A percentile compares a stretch with the other conserved stretches of the same genome.
Evolutionary conservation across 202 grass and related monocot genomes (phyloP).

Genomic region (Schoenoplectus triqueter): DNA sequence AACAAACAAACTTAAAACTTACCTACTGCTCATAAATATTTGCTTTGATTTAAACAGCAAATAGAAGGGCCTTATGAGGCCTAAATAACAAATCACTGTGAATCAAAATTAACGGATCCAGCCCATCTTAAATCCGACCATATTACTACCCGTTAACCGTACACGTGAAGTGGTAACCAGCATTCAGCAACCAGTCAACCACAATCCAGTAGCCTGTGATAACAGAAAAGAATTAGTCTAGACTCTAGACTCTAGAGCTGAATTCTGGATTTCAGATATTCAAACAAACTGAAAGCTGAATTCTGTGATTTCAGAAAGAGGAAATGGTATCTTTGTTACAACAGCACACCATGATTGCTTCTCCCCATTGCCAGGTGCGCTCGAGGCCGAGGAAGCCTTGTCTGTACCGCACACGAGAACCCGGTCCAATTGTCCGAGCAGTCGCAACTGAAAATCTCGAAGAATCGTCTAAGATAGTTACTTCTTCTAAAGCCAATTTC

Average conservation of each 20-base stretch:
- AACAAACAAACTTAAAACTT: no score
- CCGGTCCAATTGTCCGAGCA: not conserved
- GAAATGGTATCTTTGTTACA: slow-evolving; percentile 23
- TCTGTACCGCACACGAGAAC: slow-evolving; percentile 31
- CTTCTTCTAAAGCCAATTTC: slow-evolving; percentile 10
- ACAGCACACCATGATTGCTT: slow-evolving; percentile 10
- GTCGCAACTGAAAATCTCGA: not conserved
- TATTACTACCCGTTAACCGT: not conserved
- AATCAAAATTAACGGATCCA: not conserved
- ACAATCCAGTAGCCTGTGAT: not conserved
- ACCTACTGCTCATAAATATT: no score
- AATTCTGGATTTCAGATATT: slow-evolving; percentile 19
- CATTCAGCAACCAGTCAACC: not conserved
- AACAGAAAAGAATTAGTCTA: not conserved
- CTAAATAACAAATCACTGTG: not conserved
- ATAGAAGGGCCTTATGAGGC: not conserved
- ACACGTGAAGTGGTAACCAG: not conserved
- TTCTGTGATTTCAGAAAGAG: not conserved
- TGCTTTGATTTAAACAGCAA: not conserved
- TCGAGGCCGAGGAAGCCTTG: not conserved
- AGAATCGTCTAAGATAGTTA: not conserved
- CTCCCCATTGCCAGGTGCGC: not conserved
- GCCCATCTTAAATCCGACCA: not conserved
- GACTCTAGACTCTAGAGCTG: not conserved
- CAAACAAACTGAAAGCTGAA: not conserved